Percentiles rank a stretch among this genome's conserved stretches.
Conservation (phyloP, 495 filamentous ascomycete genomes). For the Aspergillus taichungensis region DNA sequence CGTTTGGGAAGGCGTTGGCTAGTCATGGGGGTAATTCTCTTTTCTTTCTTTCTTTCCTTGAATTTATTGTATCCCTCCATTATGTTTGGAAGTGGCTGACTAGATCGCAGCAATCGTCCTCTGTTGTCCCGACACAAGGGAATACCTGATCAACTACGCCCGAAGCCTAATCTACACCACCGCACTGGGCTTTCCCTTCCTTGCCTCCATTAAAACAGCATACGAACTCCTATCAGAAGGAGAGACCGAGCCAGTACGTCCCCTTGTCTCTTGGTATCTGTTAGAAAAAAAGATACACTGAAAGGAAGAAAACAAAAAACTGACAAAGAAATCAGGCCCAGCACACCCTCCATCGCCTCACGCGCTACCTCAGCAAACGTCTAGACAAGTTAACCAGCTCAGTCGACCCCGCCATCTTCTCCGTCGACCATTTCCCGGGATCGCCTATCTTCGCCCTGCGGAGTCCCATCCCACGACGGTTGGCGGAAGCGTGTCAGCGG, state of each 20-base stretch:
- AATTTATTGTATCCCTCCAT: not conserved
- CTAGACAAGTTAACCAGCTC: constrained; percentile 17
- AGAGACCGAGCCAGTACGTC: constrained; percentile 30
- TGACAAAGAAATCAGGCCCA: constrained; percentile 21
- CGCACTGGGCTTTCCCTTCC: constrained; percentile 38
- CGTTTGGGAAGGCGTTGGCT: constrained; percentile 69
- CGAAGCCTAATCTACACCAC: constrained; percentile 42
- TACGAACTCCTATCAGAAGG: constrained; percentile 37
- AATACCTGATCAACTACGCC: constrained; percentile 40
- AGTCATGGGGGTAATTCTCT: constrained; percentile 56
- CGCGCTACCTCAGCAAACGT: constrained; percentile 27
- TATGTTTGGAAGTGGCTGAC: not conserved
- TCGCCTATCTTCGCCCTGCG: constrained; percentile 39
- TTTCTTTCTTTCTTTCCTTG: constrained; percentile 3
- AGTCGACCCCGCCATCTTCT: constrained; percentile 21
- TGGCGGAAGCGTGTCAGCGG: constrained; percentile 25
- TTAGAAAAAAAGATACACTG: no score
- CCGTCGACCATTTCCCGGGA: constrained; percentile 32
- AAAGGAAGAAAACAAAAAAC: not conserved
- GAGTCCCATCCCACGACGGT: constrained; percentile 24
- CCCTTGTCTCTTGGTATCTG: no score
- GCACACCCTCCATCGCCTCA: constrained; percentile 27
- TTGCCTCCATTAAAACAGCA: constrained; percentile 37
- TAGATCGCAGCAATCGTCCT: constrained; percentile 32
- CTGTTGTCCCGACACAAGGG: constrained; percentile 30